phyloP scores from a whole-genome alignment of 352 stramenopile genomes.

The Phytophthora pistaciae region DNA sequence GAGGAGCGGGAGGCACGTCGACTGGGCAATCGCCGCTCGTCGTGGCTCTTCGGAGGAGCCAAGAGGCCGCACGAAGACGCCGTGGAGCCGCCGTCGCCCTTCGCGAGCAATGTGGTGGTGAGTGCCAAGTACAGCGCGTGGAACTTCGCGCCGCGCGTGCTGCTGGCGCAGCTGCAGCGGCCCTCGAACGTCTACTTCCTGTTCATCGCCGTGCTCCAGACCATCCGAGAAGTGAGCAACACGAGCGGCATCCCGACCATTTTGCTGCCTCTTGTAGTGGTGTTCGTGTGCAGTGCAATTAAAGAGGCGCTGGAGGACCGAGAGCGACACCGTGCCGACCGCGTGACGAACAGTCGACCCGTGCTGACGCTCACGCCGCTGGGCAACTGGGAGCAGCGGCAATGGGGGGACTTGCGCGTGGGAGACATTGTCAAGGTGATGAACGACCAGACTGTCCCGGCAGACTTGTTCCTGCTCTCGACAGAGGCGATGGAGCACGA shows the following conservation, averaged over 20 bases:
- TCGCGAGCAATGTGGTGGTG: constrained; percentile 76
- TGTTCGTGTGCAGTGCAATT: constrained; percentile 85
- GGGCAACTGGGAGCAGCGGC: constrained; percentile 56
- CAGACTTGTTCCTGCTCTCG: constrained; percentile 77
- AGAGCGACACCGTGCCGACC: constrained; percentile 78
- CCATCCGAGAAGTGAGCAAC: constrained; percentile 87
- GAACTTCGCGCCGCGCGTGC: constrained; percentile 80
- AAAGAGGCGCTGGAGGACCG: constrained; percentile 88
- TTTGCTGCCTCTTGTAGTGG: constrained; percentile 72
- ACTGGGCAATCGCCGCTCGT: constrained; percentile 24
- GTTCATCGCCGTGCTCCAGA: constrained; percentile 86
- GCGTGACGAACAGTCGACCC: constrained; percentile 71
- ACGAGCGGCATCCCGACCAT: constrained; percentile 87
- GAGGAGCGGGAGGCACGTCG: constrained; percentile 33
- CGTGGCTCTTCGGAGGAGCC: constrained; percentile 36
- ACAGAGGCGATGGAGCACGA: constrained; percentile 62
- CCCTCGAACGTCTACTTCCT: constrained; percentile 90
- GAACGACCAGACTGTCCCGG: constrained; percentile 70
- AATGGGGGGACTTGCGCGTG: constrained; percentile 80
- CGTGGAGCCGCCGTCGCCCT: constrained; percentile 41
- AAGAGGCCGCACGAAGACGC: constrained; percentile 21
- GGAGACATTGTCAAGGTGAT: constrained; percentile 85
- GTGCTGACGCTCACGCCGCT: constrained; percentile 56
- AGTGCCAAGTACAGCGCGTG: constrained; percentile 86
- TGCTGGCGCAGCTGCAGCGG: constrained; percentile 79